Evolutionary conservation across 2,329 filamentous ascomycete species (phyloP).

Genomic region (Hypoxylon sp.): DNA sequence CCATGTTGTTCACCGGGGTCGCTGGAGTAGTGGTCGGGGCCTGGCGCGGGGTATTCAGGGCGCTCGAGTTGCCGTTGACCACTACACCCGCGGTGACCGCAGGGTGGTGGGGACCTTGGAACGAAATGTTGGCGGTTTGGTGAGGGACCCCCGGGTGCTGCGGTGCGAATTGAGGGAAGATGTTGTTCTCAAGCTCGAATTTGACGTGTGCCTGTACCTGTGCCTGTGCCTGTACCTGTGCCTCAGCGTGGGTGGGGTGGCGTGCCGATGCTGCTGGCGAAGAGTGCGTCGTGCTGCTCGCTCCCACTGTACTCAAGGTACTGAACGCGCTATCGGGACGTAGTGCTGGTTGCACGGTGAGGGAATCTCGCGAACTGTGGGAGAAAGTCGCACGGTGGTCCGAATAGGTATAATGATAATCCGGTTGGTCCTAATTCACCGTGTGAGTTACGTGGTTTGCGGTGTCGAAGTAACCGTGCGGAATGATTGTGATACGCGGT

Average conservation of each 20-base stretch:
- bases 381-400: conserved; percentile 17
- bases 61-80: conserved; percentile 49
- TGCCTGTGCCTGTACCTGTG: not conserved
- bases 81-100: conserved; percentile 50
- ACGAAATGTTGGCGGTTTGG: conserved; percentile 53
- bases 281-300: conserved; percentile 1
- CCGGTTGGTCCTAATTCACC: conserved; percentile 21
- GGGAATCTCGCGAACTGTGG: not conserved
- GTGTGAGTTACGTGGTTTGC: conserved; percentile 35
- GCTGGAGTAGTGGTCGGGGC: conserved; percentile 43
- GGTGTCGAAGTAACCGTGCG: conserved; percentile 29
- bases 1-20: conserved; percentile 45
- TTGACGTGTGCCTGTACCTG: not conserved
- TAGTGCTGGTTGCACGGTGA: conserved; percentile 8
- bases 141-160: conserved; percentile 42
- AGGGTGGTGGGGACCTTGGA: conserved; percentile 51
- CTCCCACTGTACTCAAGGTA: conserved; percentile 31
- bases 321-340: conserved; percentile 15
- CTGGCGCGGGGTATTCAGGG: conserved; percentile 48
- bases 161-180: conserved; percentile 37
- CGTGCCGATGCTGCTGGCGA: not conserved
- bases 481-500: conserved; percentile 7
- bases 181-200: not conserved
- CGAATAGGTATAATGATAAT: conserved; percentile 18
- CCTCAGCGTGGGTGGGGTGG: conserved; percentile 6